Evolutionary conservation across 495 filamentous ascomycete genomes (phyloP).

Genomic region (Hyaloscypha bicolor): DNA sequence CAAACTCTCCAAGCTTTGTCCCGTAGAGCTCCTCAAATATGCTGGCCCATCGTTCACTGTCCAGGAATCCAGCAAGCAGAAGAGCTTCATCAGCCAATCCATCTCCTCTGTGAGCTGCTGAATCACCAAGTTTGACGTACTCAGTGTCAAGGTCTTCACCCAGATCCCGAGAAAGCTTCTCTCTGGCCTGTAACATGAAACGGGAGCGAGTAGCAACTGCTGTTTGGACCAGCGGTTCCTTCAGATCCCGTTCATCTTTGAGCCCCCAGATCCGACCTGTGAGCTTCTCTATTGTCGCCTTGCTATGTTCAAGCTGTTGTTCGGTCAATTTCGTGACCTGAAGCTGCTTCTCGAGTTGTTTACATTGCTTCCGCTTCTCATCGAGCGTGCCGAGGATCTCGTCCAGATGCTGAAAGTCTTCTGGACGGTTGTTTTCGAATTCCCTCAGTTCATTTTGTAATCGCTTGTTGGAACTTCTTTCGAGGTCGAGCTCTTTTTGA

Average conservation of each 20-base stretch:
- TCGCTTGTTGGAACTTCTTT: neutral
- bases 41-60: neutral
- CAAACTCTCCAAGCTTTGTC: neutral
- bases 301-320: neutral
- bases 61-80: neutral
- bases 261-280: neutral
- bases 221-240: neutral
- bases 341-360: too few species aligned
- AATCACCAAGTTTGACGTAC: neutral
- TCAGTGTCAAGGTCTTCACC: neutral
- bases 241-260: neutral
- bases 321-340: neutral
- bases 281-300: neutral
- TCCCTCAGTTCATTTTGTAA: neutral
- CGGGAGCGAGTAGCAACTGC: neutral
- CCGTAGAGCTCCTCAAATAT: neutral
- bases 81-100: neutral
- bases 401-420: too few species aligned
- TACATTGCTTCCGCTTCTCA: too few species aligned
- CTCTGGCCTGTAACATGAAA: neutral
- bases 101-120: neutral
- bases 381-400: too few species aligned
- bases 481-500: neutral
- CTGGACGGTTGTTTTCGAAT: conserved; percentile 1
- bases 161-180: neutral